phyloP scores from a whole-genome alignment of 208 protist genomes.

The Acanthamoeba royreba region DNA sequence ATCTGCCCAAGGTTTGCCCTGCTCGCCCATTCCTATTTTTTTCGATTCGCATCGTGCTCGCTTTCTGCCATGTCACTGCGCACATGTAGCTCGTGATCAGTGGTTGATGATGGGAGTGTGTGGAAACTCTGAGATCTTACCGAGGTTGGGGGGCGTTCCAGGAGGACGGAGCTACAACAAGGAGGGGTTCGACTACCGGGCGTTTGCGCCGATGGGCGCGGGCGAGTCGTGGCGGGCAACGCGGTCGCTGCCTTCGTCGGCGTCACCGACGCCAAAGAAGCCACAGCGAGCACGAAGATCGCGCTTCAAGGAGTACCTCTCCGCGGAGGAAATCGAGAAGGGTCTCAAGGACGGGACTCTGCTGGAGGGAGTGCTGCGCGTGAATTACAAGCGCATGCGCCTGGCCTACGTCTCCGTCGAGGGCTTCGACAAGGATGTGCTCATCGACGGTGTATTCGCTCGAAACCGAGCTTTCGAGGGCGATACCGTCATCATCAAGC shows the following conservation, averaged over 20 bases:
- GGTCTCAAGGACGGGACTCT: slow-evolving; percentile 34
- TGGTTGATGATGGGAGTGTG: too few relatives aligned
- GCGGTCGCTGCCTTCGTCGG: background rate
- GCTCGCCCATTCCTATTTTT: too few relatives aligned
- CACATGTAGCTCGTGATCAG: too few relatives aligned
- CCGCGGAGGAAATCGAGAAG: background rate
- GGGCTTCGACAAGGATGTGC: slow-evolving; percentile 56
- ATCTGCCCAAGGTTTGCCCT: too few relatives aligned
- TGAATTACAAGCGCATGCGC: slow-evolving; percentile 59
- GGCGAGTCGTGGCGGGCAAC: background rate
- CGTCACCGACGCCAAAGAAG: background rate
- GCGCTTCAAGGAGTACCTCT: slow-evolving; percentile 23
- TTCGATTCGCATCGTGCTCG: too few relatives aligned
- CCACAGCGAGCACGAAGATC: background rate
- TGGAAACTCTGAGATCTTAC: too few relatives aligned
- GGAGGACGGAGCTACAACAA: background rate
- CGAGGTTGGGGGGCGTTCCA: too few relatives aligned
- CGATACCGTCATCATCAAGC: slow-evolving; percentile 64
- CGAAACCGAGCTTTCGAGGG: slow-evolving; percentile 68
- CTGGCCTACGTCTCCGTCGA: slow-evolving; percentile 66
- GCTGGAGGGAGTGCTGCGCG: slow-evolving; percentile 43
- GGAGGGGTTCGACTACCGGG: background rate
- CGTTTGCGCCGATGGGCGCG: background rate
- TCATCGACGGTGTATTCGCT: slow-evolving; percentile 45
- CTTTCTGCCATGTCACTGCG: too few relatives aligned